These are phyloP conservation scores for Pleurotus platypus DNA, from an alignment of 768 basidiomycete genomes.

Conservation along the genomic window DNA sequence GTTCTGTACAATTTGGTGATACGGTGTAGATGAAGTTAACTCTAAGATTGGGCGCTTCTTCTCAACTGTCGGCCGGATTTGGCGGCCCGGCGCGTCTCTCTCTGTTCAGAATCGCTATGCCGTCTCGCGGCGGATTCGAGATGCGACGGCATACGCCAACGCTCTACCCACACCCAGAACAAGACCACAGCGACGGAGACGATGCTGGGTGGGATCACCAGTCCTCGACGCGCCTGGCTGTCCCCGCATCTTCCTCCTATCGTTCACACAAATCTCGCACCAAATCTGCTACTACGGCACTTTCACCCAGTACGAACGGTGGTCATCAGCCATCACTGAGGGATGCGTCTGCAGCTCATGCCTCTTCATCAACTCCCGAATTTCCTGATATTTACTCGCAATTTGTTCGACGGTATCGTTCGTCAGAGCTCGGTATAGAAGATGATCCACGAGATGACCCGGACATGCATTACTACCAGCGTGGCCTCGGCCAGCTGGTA, in stretches of 20 bases:
- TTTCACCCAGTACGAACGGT: not conserved
- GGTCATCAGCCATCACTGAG: not conserved
- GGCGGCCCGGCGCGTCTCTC: not conserved
- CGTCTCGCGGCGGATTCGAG: conserved; percentile 11
- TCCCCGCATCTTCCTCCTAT: conserved; percentile 23
- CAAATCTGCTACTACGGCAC: not conserved
- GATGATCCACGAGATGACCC: conserved; percentile 77
- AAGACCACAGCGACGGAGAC: conserved; percentile 45
- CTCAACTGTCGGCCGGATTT: not conserved
- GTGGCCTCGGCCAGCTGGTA: conserved; percentile 62
- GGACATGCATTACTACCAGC: conserved; percentile 80
- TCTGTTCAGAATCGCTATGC: not conserved
- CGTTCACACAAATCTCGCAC: conserved; percentile 6
- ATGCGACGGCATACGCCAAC: conserved; percentile 65
- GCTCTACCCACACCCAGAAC: conserved; percentile 59
- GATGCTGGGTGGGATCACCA: conserved; percentile 41
- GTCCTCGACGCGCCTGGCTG: conserved; percentile 29
- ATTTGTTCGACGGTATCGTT: conserved; percentile 74
- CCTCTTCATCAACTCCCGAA: conserved; percentile 13
- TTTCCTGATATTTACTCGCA: conserved; percentile 71
- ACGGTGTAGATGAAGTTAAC: not conserved
- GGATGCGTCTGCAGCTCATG: not conserved
- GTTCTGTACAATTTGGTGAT: not conserved
- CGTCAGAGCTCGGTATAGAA: conserved; percentile 49
- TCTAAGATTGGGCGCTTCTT: not conserved